Conservation (phyloP, 1,284 basidiomycete species). For the Cystobasidiaceae sp. region DNA sequence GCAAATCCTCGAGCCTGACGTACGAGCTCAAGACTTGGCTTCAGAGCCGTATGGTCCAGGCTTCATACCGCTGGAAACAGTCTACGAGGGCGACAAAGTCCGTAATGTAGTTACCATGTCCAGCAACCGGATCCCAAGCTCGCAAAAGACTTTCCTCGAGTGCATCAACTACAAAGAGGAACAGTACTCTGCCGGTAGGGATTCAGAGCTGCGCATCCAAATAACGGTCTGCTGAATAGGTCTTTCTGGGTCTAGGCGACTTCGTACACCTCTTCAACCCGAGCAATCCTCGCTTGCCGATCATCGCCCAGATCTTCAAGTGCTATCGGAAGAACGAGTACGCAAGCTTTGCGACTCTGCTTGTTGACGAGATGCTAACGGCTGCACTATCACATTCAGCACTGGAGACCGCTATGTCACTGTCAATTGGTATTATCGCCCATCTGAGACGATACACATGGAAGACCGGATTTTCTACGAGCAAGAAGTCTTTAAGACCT, state of each 20-base stretch:
- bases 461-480: conserved; percentile 76
- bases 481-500: conserved; percentile 89
- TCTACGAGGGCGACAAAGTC: conserved; percentile 21
- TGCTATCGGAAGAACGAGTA: conserved; percentile 54
- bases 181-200: conserved; percentile 26
- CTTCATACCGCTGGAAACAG: conserved; percentile 4
- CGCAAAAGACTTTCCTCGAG: conserved; percentile 70
- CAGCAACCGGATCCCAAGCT: conserved; percentile 64
- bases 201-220: not conserved
- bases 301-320: conserved; percentile 85
- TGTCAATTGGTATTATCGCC: conserved; percentile 84
- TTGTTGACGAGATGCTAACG: conserved; percentile 35
- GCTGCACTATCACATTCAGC: not conserved
- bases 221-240: not conserved
- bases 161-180: conserved; percentile 77
- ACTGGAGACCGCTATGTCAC: conserved; percentile 62
- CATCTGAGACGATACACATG: conserved; percentile 85
- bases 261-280: conserved; percentile 90
- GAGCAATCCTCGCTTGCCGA: conserved; percentile 78
- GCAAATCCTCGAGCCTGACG: conserved; percentile 56
- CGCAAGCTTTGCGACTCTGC: conserved; percentile 3
- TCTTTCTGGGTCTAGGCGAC: conserved; percentile 54
- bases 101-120: conserved; percentile 52
- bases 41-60: conserved; percentile 54
- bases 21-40: conserved; percentile 34